A percentile compares a stretch with the other conserved stretches of the same genome.
phyloP scores from a whole-genome alignment of 495 filamentous ascomycete genomes.

The Venustampulla echinocandica region DNA sequence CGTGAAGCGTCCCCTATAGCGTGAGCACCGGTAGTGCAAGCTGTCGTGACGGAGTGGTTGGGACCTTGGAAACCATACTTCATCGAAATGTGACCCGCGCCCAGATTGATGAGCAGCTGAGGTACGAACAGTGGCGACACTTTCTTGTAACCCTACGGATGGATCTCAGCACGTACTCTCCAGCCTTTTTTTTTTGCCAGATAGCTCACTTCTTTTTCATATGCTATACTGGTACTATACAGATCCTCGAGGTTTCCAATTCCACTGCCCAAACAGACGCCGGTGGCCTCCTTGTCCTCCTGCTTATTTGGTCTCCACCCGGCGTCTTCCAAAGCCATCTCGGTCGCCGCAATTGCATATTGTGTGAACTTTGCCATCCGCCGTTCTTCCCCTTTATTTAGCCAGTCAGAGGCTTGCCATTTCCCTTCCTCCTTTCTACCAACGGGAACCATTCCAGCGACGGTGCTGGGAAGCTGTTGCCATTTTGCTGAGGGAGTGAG shows the following conservation, averaged over 20 bases:
- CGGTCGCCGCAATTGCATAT: slow-evolving; percentile 78
- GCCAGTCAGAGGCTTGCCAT: slow-evolving; percentile 74
- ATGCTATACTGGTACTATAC: slow-evolving; percentile 71
- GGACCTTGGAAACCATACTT: slow-evolving; percentile 84
- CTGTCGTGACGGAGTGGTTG: slow-evolving; percentile 84
- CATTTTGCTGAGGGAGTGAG: slow-evolving; percentile 15
- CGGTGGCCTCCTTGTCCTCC: slow-evolving; percentile 65
- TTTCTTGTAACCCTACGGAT: slow-evolving; percentile 60
- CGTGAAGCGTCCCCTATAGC: slow-evolving; percentile 86
- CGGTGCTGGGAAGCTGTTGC: slow-evolving; percentile 64
- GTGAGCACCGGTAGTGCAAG: slow-evolving; percentile 92
- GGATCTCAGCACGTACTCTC: slow-evolving; percentile 15
- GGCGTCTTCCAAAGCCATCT: slow-evolving; percentile 81
- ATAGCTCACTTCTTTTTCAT: slow-evolving; percentile 50
- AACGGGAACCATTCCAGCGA: slow-evolving; percentile 73
- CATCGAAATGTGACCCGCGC: slow-evolving; percentile 91
- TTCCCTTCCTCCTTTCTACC: slow-evolving; percentile 53
- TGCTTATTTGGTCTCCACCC: slow-evolving; percentile 60
- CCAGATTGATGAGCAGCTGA: slow-evolving; percentile 85
- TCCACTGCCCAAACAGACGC: slow-evolving; percentile 89
- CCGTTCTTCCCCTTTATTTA: slow-evolving; percentile 60
- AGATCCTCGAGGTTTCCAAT: slow-evolving; percentile 91
- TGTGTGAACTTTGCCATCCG: slow-evolving; percentile 89
- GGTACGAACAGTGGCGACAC: slow-evolving; percentile 90
- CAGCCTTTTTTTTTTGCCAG: slow-evolving; percentile 30